Percentiles rank a stretch among this genome's conserved stretches.
These are phyloP conservation scores for Pichia sp. DNA, from an alignment of 1,139 yeast genomes.

Conservation along the genomic window DNA sequence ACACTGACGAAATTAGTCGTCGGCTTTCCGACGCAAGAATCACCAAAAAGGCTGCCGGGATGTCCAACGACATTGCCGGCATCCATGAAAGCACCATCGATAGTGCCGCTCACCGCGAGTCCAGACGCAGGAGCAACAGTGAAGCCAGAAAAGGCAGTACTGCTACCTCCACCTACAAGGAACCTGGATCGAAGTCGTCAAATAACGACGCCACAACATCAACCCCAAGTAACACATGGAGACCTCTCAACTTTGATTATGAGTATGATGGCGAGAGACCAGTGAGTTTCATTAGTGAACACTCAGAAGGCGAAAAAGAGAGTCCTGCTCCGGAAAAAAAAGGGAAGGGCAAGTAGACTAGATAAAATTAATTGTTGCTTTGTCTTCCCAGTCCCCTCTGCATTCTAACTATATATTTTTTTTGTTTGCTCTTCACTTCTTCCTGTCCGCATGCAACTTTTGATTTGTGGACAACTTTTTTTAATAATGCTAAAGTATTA, in stretches of 20 bases:
- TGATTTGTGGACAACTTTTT: too few relatives aligned
- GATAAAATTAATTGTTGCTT: not conserved
- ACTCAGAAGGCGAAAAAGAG: constrained; percentile 1
- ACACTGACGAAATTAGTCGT: constrained; percentile 31
- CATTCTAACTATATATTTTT: not conserved
- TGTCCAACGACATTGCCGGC: constrained; percentile 44
- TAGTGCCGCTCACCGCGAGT: constrained; percentile 9
- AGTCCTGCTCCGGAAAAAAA: not conserved
- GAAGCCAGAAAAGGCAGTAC: not conserved
- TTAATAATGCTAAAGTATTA: too few relatives aligned
- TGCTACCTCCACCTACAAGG: not conserved
- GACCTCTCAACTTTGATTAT: constrained; percentile 20
- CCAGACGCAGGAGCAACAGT: not conserved
- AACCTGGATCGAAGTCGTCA: not conserved
- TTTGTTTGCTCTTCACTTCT: not conserved
- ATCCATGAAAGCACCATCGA: constrained; percentile 27
- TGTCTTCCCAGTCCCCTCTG: not conserved
- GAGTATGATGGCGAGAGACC: constrained; percentile 21
- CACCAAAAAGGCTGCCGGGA: constrained; percentile 37
- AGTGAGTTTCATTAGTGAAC: constrained; percentile 21
- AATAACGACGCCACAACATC: not conserved
- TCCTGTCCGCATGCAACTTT: too few relatives aligned
- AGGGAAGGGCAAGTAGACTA: not conserved
- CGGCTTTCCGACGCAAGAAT: constrained; percentile 36
- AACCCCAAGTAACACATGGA: constrained; percentile 13